Conservation (phyloP, 2,329 filamentous ascomycete species). For the Fusarium nurragi region DNA sequence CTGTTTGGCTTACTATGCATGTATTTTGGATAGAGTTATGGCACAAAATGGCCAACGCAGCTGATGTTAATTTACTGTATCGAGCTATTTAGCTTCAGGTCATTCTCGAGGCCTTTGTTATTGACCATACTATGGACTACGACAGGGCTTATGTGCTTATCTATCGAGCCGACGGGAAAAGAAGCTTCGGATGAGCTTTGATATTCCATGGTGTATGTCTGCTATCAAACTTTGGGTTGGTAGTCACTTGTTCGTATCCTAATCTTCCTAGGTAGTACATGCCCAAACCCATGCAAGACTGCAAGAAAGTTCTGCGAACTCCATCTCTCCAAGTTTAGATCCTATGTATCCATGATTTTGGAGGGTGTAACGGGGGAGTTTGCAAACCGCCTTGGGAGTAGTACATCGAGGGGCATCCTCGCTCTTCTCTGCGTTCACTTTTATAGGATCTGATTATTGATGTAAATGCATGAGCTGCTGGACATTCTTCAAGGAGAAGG, state of each 20-base stretch:
- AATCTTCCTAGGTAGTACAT: background rate
- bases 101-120: background rate
- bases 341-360: background rate
- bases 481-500: background rate
- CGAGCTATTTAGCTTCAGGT: background rate
- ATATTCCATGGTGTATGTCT: background rate
- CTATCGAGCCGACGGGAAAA: background rate
- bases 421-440: background rate
- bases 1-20: no score
- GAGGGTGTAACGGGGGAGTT: background rate
- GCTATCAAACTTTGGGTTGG: background rate
- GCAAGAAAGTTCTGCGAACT: background rate
- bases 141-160: no score
- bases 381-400: background rate
- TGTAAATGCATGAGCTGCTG: no score
- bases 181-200: background rate
- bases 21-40: no score
- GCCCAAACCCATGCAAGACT: background rate
- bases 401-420: background rate
- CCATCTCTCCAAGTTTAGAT: background rate
- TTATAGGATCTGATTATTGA: no score
- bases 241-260: no score
- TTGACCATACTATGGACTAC: no score
- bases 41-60: background rate
- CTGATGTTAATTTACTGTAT: background rate